Evolutionary conservation across 179 eudicot genomes (phyloP).

Genomic region (Kewa caespitosa): DNA sequence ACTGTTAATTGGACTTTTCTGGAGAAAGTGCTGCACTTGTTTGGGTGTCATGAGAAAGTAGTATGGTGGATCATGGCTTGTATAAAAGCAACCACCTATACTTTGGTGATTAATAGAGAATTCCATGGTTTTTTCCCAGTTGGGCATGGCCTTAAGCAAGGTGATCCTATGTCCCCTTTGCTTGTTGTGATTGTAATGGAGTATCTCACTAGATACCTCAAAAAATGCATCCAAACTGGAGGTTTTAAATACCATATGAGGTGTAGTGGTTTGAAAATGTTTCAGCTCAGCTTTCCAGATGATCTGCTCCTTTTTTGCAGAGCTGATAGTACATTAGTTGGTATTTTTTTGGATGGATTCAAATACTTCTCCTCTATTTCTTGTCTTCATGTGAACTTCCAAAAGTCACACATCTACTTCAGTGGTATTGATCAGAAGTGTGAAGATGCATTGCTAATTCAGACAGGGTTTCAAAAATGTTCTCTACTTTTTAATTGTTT

Average conservation of each 20-base stretch:
- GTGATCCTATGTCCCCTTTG: too few relatives aligned
- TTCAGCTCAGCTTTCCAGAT: neutral
- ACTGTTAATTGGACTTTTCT: too few relatives aligned
- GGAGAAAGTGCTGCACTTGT: too few relatives aligned
- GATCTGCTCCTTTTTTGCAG: conserved; percentile 11
- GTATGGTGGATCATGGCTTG: neutral
- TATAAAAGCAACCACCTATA: neutral
- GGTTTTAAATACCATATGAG: neutral
- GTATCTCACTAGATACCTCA: neutral
- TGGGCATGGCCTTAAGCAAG: neutral
- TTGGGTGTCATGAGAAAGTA: neutral
- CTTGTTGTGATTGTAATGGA: neutral
- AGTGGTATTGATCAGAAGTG: neutral
- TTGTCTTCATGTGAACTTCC: neutral
- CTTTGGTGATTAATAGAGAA: neutral
- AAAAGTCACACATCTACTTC: neutral
- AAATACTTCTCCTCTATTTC: neutral
- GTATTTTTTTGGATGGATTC: neutral
- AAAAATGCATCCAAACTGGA: neutral
- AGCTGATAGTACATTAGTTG: neutral
- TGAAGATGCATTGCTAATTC: neutral
- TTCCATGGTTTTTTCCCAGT: neutral
- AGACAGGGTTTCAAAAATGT: neutral
- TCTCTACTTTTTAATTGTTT: neutral
- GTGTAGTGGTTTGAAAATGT: neutral